Base-by-base conservation (phyloP, 192 early-diverging fungal species). In the Coemansia sp. region DNA sequence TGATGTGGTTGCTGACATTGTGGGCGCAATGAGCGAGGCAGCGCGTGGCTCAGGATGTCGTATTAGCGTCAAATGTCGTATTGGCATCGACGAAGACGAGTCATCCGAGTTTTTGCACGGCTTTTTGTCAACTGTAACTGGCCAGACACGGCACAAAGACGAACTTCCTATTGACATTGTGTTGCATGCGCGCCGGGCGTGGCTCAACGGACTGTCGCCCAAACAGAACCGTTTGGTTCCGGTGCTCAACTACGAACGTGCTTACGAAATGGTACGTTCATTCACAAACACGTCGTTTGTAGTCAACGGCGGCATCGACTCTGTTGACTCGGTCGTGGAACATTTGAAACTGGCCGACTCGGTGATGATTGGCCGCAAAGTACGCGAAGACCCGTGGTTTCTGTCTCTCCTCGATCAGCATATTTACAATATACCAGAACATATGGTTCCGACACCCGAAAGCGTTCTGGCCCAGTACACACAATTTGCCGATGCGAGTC, bases 11-110 rank as follows among this genome's bases (percentile, higher is more conserved):
- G 86, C 85, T 6, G 67, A 78, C 12, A 87, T 89, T 3, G 80
- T 88, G 19, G 65, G 67, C 5, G 85, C 81, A 8, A 88, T 91
- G 82, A 36, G 65, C 0, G 65, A 64, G n/a, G 69, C 75, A 4
- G 75, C 76, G 5, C 65, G 71, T 1, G 54, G 37, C 17, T 10
- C 28, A 2, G 34, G 49, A 0, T 75, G 86, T 20, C 81, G 83
- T 10, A 74, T 91, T 34, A 90, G 86, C 38, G 83, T 91, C 50
- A 91, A 91, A 72, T 90, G 88, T 66, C 81, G 90, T 12, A 86
- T 86, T n/a, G 90, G 90, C 5, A 79, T 91, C n/a, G 90, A 91
- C 60, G 66, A 87, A 10, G 65, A 83, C 34, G 90, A 89, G 55
- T 84, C 86, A 7, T 72, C 83, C 36, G 87, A 86, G 53, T 85